A percentile compares a stretch with the other conserved stretches of the same genome.
phyloP scores from a whole-genome alignment of 2,329 filamentous ascomycete genomes.

The Sporothrix pseudoabietina region DNA sequence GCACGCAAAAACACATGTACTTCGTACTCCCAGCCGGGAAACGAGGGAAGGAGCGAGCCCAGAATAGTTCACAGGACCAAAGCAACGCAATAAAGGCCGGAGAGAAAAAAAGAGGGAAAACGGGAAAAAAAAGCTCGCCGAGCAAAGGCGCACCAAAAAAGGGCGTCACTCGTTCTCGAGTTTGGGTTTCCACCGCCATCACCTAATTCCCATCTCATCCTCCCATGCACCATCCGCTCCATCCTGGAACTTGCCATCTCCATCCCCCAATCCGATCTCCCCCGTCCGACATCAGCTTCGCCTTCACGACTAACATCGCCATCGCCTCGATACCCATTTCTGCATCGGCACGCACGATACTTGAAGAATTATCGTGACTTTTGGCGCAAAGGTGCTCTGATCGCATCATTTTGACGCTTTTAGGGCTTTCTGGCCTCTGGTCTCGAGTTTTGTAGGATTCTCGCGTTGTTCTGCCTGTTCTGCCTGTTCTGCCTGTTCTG shows the following conservation, averaged over 20 bases:
- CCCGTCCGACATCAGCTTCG: conserved; percentile 18
- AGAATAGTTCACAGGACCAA: conserved; percentile 29
- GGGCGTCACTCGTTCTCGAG: conserved; percentile 28
- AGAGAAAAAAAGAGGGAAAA: conserved; percentile 28
- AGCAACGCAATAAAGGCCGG: conserved; percentile 25
- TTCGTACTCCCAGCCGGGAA: not conserved
- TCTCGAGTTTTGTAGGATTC: conserved; percentile 8
- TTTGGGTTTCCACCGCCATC: conserved; percentile 31
- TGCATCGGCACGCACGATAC: conserved; percentile 3
- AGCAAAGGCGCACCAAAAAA: conserved; percentile 33
- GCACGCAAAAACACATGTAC: conserved; percentile 24
- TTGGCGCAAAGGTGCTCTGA: not conserved
- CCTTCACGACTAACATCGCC: conserved; percentile 25
- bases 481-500: not conserved
- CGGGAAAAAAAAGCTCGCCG: conserved; percentile 31
- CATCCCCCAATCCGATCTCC: not conserved
- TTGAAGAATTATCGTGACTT: not conserved
- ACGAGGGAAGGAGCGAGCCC: conserved; percentile 29
- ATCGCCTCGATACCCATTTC: not conserved
- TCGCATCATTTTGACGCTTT: not conserved
- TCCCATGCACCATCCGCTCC: conserved; percentile 28
- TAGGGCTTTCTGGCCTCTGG: not conserved
- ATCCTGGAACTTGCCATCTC: conserved; percentile 24
- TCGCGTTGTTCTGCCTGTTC: not conserved
- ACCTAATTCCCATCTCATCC: conserved; percentile 27